These are phyloP conservation scores for Fagopyrum tataricum DNA, from an alignment of 148 eudicot genomes.

Conservation along the genomic window DNA sequence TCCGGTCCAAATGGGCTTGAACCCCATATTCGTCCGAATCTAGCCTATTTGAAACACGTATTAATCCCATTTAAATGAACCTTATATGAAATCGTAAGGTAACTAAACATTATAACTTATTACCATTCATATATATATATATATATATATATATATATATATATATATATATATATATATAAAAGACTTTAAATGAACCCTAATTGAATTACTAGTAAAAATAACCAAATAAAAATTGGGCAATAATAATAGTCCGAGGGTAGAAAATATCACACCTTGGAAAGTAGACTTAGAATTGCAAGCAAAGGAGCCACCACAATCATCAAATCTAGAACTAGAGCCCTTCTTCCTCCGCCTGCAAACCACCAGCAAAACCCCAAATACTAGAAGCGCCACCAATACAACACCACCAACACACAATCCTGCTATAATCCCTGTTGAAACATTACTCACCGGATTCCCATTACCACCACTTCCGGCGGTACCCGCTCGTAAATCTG, in stretches of 20 bases:
- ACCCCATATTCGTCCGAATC: too few relatives aligned
- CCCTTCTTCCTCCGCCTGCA: constrained; percentile 23
- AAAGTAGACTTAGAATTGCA: constrained; percentile 2
- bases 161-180: too few relatives aligned
- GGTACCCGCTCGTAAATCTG: neutral
- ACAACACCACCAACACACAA: constrained; percentile 33
- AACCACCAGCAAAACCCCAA: constrained; percentile 18
- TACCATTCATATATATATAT: too few relatives aligned
- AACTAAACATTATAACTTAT: too few relatives aligned
- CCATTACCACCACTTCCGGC: constrained; percentile 14
- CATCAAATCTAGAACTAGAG: neutral
- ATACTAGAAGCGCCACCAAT: constrained; percentile 20
- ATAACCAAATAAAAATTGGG: neutral
- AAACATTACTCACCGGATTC: constrained; percentile 17
- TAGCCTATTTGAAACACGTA: too few relatives aligned
- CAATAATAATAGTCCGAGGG: neutral
- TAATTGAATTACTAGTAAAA: neutral
- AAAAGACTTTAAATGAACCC: neutral
- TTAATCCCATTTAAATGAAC: too few relatives aligned
- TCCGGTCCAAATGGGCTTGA: too few relatives aligned
- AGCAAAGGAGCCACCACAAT: constrained; percentile 14
- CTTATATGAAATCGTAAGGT: too few relatives aligned
- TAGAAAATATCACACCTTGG: constrained; percentile 9
- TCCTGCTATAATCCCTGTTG: constrained; percentile 25
- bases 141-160: too few relatives aligned